Evolutionary conservation across 2,329 filamentous ascomycete genomes (phyloP).

Genomic region (Chrysoporthe cubensis): DNA sequence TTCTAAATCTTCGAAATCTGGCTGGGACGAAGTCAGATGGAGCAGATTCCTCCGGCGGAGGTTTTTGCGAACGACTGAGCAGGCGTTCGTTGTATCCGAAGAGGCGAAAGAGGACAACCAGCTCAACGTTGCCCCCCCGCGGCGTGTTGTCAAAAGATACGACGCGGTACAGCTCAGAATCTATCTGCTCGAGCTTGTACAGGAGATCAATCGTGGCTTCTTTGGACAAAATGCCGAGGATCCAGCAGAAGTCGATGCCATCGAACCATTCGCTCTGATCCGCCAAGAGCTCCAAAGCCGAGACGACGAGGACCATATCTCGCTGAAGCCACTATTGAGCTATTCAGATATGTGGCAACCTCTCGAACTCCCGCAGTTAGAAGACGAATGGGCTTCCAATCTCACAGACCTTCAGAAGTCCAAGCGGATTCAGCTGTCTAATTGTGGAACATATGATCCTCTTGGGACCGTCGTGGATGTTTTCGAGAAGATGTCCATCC

Average conservation of each 20-base stretch:
- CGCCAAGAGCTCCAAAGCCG: conserved; percentile 2
- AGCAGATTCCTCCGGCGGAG: conserved; percentile 17
- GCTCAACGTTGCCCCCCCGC: not conserved
- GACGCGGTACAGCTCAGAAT: conserved; percentile 15
- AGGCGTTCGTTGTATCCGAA: conserved; percentile 23
- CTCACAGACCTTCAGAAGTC: conserved; percentile 6
- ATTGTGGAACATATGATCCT: conserved; percentile 4
- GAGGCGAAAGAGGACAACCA: conserved; percentile 2
- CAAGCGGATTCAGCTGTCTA: conserved; percentile 11
- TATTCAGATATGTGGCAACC: conserved; percentile 18
- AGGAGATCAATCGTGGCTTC: conserved; percentile 21
- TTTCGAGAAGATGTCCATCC: conserved; percentile 25
- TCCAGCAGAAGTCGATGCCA: not conserved
- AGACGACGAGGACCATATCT: conserved; percentile 8
- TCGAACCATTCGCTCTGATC: conserved; percentile 7
- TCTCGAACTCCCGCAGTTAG: conserved; percentile 19
- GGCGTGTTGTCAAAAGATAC: not conserved
- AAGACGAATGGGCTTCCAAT: not conserved
- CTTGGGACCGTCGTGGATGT: conserved; percentile 12
- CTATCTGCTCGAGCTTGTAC: conserved; percentile 17
- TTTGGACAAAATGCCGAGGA: not conserved
- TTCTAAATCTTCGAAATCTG: conserved; percentile 32
- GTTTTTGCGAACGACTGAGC: conserved; percentile 17
- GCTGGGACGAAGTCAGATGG: conserved; percentile 12
- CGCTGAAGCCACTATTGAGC: conserved; percentile 22